phyloP scores from a whole-genome alignment of 208 protist genomes.

The Trypanosoma scelopori region DNA sequence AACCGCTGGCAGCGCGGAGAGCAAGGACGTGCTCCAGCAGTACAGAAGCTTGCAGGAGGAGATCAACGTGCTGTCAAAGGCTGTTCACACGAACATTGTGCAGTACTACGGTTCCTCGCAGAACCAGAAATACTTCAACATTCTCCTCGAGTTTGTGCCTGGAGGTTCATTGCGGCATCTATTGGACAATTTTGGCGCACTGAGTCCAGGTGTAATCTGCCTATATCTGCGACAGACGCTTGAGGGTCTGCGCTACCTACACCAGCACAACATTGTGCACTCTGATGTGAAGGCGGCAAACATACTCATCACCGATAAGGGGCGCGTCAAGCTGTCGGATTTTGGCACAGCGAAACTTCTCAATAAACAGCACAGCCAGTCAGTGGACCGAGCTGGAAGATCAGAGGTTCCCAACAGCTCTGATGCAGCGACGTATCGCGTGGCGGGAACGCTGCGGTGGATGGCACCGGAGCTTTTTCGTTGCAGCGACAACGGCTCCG shows the following conservation, averaged over 20 bases:
- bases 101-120: slow-evolving; percentile 88
- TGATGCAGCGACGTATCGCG: slow-evolving; percentile 47
- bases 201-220: slow-evolving; percentile 79
- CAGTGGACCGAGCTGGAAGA: slow-evolving; percentile 21
- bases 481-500: slow-evolving; percentile 3
- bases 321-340: slow-evolving; percentile 85
- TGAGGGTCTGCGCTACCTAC: slow-evolving; percentile 85
- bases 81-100: slow-evolving; percentile 89
- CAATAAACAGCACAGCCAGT: slow-evolving; percentile 39
- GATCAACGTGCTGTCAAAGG: slow-evolving; percentile 89
- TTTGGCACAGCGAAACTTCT: slow-evolving; percentile 88
- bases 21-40: slow-evolving; percentile 69
- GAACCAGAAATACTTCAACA: slow-evolving; percentile 87
- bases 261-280: slow-evolving; percentile 88
- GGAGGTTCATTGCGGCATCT: slow-evolving; percentile 87
- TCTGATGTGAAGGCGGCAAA: slow-evolving; percentile 91
- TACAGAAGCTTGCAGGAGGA: slow-evolving; percentile 88
- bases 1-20: slow-evolving; percentile 32
- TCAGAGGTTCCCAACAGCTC: slow-evolving; percentile 1
- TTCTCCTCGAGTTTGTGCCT: slow-evolving; percentile 91
- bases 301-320: slow-evolving; percentile 89
- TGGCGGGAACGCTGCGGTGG: slow-evolving; percentile 87
- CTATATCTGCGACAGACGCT: slow-evolving; percentile 83
- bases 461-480: slow-evolving; percentile 86
- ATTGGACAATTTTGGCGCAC: slow-evolving; percentile 87